phyloP scores from a whole-genome alignment of 1,284 basidiomycete species.

The Tausonia pullulans region DNA sequence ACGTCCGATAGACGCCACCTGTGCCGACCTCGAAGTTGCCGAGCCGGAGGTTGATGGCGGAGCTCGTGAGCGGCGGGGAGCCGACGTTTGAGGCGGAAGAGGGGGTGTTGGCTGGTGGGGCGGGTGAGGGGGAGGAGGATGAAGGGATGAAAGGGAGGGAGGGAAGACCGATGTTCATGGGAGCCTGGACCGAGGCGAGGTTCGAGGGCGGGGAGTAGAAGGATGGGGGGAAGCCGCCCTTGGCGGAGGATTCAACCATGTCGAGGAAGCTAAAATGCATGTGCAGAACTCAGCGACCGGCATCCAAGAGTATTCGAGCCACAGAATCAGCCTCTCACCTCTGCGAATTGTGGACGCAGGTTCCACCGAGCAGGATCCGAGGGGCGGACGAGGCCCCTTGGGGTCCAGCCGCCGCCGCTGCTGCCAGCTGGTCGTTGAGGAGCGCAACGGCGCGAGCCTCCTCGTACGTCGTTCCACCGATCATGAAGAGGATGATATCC shows the following conservation, averaged over 20 bases:
- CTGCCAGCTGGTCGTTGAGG: slow-evolving; percentile 63
- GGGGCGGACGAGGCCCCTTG: slow-evolving; percentile 45
- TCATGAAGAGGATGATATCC: slow-evolving; percentile 88
- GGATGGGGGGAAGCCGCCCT: slow-evolving; percentile 28
- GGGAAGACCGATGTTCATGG: background rate
- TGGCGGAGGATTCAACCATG: slow-evolving; percentile 32
- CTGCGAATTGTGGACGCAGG: slow-evolving; percentile 82
- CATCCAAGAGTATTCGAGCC: no score
- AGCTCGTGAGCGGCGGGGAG: slow-evolving; percentile 40
- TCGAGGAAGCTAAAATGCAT: slow-evolving; percentile 31
- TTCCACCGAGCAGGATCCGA: slow-evolving; percentile 76
- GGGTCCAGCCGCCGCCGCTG: slow-evolving; percentile 32
- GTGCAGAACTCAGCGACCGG: slow-evolving; percentile 4
- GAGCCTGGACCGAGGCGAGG: slow-evolving; percentile 14
- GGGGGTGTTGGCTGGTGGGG: slow-evolving; percentile 37
- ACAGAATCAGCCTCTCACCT: slow-evolving; percentile 43
- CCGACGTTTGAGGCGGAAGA: slow-evolving; percentile 36
- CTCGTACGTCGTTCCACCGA: slow-evolving; percentile 88
- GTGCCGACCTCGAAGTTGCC: slow-evolving; percentile 83
- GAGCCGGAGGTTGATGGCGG: slow-evolving; percentile 63
- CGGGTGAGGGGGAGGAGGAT: slow-evolving; percentile 45
- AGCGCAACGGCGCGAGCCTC: slow-evolving; percentile 73
- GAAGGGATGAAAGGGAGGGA: slow-evolving; percentile 1
- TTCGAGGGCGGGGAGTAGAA: slow-evolving; percentile 29
- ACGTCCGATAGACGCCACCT: slow-evolving; percentile 72